These are phyloP conservation scores for Dissophora globulifera DNA, from an alignment of 192 early-diverging fungal genomes.

Conservation along the genomic window DNA sequence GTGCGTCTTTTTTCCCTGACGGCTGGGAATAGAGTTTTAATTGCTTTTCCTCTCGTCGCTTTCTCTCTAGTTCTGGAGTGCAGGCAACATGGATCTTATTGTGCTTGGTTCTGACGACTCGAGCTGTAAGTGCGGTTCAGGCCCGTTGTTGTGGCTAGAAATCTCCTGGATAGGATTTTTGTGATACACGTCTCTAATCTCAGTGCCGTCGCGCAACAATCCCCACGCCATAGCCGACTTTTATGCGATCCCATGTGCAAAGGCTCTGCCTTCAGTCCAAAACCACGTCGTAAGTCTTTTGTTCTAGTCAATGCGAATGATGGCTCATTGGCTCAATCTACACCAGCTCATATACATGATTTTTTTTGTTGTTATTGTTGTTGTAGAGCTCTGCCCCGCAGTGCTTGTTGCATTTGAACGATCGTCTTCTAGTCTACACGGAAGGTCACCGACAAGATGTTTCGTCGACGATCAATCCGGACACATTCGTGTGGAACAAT, in stretches of 20 bases:
- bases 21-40: neutral
- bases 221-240: constrained; percentile 59
- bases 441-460: constrained; percentile 71
- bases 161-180: too few relatives aligned
- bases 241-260: constrained; percentile 47
- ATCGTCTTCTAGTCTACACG: constrained; percentile 73
- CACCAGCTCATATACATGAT: too few relatives aligned
- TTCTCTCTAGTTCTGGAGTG: constrained; percentile 74
- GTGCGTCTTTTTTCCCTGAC: neutral
- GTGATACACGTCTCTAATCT: too few relatives aligned
- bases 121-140: constrained; percentile 17
- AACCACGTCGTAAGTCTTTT: constrained; percentile 36
- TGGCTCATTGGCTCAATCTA: too few relatives aligned
- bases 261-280: constrained; percentile 38
- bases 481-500: constrained; percentile 77
- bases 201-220: neutral
- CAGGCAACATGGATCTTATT: constrained; percentile 73
- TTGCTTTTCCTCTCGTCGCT: neutral
- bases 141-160: too few relatives aligned
- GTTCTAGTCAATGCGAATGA: too few relatives aligned
- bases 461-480: constrained; percentile 71
- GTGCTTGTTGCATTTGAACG: constrained; percentile 73
- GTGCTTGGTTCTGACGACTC: constrained; percentile 62
- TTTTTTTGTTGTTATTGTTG: neutral
- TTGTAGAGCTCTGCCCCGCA: constrained; percentile 46